Percentiles rank a stretch among this genome's conserved stretches.
These are phyloP conservation scores for Ogataea glucozyma DNA, from an alignment of 805 yeast genomes.

Conservation along the genomic window DNA sequence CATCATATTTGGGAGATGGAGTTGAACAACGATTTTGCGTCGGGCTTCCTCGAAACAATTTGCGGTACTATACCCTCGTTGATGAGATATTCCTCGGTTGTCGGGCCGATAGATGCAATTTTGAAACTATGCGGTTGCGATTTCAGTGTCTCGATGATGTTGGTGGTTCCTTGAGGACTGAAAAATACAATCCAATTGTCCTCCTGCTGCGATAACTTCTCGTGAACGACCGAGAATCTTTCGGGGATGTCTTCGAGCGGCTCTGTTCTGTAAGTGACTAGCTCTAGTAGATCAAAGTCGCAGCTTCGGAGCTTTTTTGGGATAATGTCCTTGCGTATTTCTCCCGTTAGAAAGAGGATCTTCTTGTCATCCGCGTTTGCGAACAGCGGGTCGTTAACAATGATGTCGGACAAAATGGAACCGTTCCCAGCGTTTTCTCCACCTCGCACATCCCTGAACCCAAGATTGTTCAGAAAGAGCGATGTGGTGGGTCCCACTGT, in stretches of 20 bases:
- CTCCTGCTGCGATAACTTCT: slow-evolving; percentile 22
- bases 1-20: slow-evolving; percentile 31
- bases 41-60: slow-evolving; percentile 72
- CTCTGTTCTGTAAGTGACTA: slow-evolving; percentile 69
- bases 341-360: slow-evolving; percentile 81
- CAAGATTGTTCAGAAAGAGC: slow-evolving; percentile 53
- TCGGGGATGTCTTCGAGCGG: slow-evolving; percentile 47
- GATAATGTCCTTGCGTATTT: slow-evolving; percentile 75
- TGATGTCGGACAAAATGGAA: slow-evolving; percentile 60
- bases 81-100: slow-evolving; percentile 67
- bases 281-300: slow-evolving; percentile 53
- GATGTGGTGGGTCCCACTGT: slow-evolving; percentile 94
- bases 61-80: slow-evolving; percentile 55
- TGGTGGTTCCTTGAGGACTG: slow-evolving; percentile 85
- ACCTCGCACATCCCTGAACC: slow-evolving; percentile 70
- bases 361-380: slow-evolving; percentile 26
- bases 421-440: slow-evolving; percentile 85
- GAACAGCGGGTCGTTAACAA: slow-evolving; percentile 41
- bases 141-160: slow-evolving; percentile 48
- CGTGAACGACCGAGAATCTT: slow-evolving; percentile 30
- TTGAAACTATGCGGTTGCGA: slow-evolving; percentile 29
- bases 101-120: slow-evolving; percentile 90
- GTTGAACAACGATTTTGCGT: slow-evolving; percentile 57
- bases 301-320: slow-evolving; percentile 55
- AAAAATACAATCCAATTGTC: slow-evolving; percentile 78